Evolutionary conservation across 73 alveolate genomes (phyloP).

Genomic region (Chromera velia): DNA sequence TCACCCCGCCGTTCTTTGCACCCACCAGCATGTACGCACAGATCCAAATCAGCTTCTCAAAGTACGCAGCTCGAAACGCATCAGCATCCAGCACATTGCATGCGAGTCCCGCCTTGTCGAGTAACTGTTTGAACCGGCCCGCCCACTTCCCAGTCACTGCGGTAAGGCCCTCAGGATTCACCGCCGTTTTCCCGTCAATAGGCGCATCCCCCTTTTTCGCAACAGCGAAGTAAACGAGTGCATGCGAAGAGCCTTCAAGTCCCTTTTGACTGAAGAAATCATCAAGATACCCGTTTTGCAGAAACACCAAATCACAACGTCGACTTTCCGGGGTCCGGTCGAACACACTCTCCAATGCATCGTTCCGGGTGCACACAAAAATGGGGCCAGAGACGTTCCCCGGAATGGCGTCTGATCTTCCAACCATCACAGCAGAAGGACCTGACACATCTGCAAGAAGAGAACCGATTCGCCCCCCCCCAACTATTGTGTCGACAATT

Average conservation of each 20-base stretch:
- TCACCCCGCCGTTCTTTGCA: neutral
- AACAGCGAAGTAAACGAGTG: conserved; percentile 34
- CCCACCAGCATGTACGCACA: neutral
- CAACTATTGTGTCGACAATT: no score
- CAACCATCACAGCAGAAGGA: neutral
- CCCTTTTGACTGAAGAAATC: neutral
- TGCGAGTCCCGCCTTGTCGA: neutral
- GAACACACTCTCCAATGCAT: neutral
- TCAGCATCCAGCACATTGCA: neutral
- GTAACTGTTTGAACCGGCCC: neutral
- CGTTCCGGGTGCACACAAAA: neutral
- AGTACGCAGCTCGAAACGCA: neutral
- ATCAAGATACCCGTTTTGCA: neutral
- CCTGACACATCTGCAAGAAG: neutral
- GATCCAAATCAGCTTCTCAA: neutral
- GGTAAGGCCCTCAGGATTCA: neutral
- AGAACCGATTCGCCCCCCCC: neutral
- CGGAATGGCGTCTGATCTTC: neutral
- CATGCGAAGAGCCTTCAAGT: neutral
- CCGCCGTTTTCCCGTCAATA: conserved; percentile 17
- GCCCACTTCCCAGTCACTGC: neutral
- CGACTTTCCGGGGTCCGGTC: neutral
- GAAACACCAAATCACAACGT: neutral
- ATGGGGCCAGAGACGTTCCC: neutral
- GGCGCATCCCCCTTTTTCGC: conserved; percentile 44